Conservation (phyloP, 768 basidiomycete species). For the Podaxis sp. region DNA sequence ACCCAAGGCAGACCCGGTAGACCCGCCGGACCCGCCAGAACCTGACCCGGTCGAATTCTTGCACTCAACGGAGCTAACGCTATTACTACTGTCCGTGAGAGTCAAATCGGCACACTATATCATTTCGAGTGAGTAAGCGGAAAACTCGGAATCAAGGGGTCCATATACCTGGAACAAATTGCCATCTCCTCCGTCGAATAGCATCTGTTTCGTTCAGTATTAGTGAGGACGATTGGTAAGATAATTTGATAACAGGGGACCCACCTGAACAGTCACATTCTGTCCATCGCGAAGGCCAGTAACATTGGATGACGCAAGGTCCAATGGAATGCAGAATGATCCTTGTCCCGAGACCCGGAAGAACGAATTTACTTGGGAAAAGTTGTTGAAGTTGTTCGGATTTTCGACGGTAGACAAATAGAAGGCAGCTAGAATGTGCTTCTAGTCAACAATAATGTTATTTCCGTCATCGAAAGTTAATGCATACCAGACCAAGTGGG, state of each 20-base stretch:
- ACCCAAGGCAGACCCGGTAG: constrained; percentile 10
- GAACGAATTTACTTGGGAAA: constrained; percentile 42
- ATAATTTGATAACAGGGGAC: constrained; percentile 25
- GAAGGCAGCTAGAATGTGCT: constrained; percentile 42
- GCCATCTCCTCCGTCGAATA: constrained; percentile 62
- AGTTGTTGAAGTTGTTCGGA: constrained; percentile 63
- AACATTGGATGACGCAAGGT: constrained; percentile 44
- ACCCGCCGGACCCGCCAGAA: constrained; percentile 8
- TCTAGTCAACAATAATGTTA: constrained; percentile 15
- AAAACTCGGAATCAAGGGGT: constrained; percentile 18
- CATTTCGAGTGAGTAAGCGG: neutral
- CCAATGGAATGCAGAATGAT: constrained; percentile 61
- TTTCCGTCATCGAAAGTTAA: neutral
- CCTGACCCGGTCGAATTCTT: constrained; percentile 28
- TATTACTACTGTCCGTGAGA: constrained; percentile 48
- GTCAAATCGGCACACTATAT: constrained; percentile 74
- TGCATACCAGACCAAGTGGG: constrained; percentile 50
- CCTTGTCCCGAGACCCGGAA: constrained; percentile 52
- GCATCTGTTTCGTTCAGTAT: constrained; percentile 1
- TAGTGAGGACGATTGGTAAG: neutral
- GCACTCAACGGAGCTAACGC: constrained; percentile 44
- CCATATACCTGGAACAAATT: constrained; percentile 58
- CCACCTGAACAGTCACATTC: constrained; percentile 68
- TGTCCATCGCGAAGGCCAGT: constrained; percentile 54
- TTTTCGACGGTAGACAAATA: constrained; percentile 56